Evolutionary conservation across 768 basidiomycete species (phyloP).

Genomic region (Lanmaoa pseudosensibilis): DNA sequence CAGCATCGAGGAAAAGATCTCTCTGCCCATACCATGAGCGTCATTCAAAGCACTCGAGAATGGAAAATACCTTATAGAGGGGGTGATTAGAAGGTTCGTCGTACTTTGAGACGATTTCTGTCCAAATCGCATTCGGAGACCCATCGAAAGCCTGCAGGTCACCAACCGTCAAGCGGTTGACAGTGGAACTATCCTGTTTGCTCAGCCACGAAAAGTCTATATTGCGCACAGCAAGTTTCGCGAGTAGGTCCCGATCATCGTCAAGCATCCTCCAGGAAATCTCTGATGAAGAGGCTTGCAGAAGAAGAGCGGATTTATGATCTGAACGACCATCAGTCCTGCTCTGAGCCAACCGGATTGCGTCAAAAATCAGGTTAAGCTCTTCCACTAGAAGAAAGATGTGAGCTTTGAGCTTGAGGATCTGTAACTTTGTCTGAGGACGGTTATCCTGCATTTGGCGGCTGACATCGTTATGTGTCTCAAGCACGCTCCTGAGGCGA

Average conservation of each 20-base stretch:
- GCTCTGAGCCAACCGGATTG: constrained; percentile 80
- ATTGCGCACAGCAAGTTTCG: constrained; percentile 80
- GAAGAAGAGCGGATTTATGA: constrained; percentile 75
- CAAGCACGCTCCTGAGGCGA: constrained; percentile 63
- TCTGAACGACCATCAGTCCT: constrained; percentile 63
- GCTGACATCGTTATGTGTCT: constrained; percentile 46
- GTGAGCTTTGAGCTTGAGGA: constrained; percentile 70
- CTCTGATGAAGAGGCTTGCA: constrained; percentile 80
- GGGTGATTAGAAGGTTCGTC: constrained; percentile 70
- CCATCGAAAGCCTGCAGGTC: constrained; percentile 87
- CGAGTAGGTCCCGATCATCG: constrained; percentile 65
- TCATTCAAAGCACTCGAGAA: background rate
- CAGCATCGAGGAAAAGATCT: constrained; percentile 70
- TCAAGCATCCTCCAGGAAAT: constrained; percentile 93
- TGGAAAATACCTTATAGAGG: constrained; percentile 57
- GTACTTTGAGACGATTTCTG: constrained; percentile 83
- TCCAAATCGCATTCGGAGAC: constrained; percentile 76
- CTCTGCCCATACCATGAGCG: constrained; percentile 40
- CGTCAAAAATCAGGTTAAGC: constrained; percentile 82
- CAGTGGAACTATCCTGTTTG: constrained; percentile 84
- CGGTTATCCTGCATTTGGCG: constrained; percentile 32
- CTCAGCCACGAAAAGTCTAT: constrained; percentile 82
- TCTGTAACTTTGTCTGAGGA: constrained; percentile 49
- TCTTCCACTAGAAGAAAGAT: constrained; percentile 73
- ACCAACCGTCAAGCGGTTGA: constrained; percentile 70